Evolutionary conservation across 1,284 basidiomycete species (phyloP).

Genomic region (Tetrapyrgos nigripes): DNA sequence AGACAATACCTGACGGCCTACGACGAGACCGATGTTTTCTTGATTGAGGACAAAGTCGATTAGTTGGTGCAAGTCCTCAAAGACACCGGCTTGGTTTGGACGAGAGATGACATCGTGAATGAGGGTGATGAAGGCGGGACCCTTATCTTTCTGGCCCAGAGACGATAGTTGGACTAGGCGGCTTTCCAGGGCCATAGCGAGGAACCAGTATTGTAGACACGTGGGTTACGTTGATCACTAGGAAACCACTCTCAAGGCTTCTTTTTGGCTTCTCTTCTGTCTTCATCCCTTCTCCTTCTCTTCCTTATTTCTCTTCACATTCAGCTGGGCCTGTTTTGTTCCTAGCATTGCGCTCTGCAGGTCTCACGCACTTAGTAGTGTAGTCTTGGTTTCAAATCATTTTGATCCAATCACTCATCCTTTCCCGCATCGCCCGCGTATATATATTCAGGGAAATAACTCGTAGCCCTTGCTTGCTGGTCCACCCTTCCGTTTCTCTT

Average conservation of each 20-base stretch:
- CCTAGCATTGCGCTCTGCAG: neutral
- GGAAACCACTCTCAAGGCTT: neutral
- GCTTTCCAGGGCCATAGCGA: constrained; percentile 56
- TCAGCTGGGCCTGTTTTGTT: neutral
- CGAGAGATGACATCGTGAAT: constrained; percentile 63
- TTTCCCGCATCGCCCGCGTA: neutral
- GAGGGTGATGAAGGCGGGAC: constrained; percentile 72
- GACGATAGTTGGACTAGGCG: constrained; percentile 66
- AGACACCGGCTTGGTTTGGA: constrained; percentile 49
- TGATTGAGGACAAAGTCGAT: constrained; percentile 81
- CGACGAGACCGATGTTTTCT: constrained; percentile 81
- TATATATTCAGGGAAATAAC: constrained; percentile 1
- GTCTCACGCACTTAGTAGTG: neutral
- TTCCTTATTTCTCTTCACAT: neutral
- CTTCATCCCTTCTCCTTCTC: neutral
- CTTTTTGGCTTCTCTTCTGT: neutral
- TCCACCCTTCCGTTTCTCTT: constrained; percentile 3
- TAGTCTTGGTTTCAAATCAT: constrained; percentile 11
- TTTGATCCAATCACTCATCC: constrained; percentile 16
- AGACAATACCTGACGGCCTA: constrained; percentile 83
- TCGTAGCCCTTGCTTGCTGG: constrained; percentile 5
- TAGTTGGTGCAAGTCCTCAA: constrained; percentile 65
- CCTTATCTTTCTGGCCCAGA: constrained; percentile 85
- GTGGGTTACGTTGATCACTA: neutral
- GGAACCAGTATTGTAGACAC: neutral